These are phyloP conservation scores for Aureobasidium melanogenum DNA, from an alignment of 2,329 filamentous ascomycete species.

Conservation along the genomic window DNA sequence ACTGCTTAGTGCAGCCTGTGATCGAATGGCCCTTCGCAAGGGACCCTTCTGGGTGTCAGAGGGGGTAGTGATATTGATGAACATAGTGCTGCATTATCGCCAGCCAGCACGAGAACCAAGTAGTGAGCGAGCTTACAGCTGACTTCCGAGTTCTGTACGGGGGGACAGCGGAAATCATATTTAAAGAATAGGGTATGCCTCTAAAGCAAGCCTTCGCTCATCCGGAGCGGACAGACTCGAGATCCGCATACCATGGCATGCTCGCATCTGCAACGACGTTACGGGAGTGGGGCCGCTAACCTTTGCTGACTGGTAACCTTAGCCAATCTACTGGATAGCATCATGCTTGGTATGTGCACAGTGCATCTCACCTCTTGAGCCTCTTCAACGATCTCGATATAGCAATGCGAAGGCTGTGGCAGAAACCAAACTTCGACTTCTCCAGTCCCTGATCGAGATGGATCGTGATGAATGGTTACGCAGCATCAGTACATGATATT, in stretches of 20 bases:
- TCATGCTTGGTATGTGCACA: neutral
- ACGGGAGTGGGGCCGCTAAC: neutral
- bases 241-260: neutral
- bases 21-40: slow-evolving; percentile 1
- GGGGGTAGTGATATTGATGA: neutral
- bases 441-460: neutral
- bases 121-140: neutral
- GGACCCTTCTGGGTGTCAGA: neutral
- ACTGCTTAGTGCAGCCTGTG: neutral
- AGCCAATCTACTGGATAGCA: neutral
- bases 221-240: neutral
- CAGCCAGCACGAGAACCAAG: neutral
- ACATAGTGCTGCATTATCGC: neutral
- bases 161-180: neutral
- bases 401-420: neutral
- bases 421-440: neutral
- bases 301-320: neutral
- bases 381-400: neutral
- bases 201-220: neutral
- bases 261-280: neutral
- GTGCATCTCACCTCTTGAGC: neutral
- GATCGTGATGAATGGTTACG: neutral
- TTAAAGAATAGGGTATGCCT: neutral
- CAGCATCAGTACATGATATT: neutral
- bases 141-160: neutral